Evolutionary conservation across 73 alveolate genomes (phyloP).

Genomic region (Blepharisma stoltei): DNA sequence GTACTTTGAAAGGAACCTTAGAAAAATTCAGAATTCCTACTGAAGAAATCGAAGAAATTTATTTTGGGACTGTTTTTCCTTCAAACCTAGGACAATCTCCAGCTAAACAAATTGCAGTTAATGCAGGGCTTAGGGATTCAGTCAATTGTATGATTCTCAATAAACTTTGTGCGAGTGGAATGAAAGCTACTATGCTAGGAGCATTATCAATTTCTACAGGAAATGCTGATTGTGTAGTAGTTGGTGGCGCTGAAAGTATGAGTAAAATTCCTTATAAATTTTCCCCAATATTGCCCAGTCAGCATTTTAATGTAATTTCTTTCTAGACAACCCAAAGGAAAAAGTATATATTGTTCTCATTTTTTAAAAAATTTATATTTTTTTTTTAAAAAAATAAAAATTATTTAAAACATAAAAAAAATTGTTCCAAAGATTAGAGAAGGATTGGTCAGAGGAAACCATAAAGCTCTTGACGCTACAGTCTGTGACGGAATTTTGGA

Average conservation of each 20-base stretch:
- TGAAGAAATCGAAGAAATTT: conserved; percentile 13
- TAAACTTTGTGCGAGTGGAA: conserved; percentile 70
- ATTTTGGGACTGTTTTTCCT: conserved; percentile 3
- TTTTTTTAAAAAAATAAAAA: too few species aligned
- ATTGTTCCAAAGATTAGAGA: conserved; percentile 33
- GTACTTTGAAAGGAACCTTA: background rate
- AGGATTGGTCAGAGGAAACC: background rate
- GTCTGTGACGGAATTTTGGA: conserved; percentile 1
- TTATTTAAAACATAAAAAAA: too few species aligned
- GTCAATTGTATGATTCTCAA: background rate
- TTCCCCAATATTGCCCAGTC: conserved; percentile 39
- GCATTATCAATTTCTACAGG: conserved; percentile 74
- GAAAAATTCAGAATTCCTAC: conserved; percentile 2
- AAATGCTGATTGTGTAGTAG: conserved; percentile 56
- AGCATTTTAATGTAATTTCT: background rate
- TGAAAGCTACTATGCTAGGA: conserved; percentile 81
- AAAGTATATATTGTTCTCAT: too few species aligned
- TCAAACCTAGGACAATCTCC: conserved; percentile 6
- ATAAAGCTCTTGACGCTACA: conserved; percentile 11
- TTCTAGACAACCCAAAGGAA: too few species aligned
- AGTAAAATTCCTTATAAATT: conserved; percentile 78
- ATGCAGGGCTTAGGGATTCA: conserved; percentile 22
- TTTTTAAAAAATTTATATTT: too few species aligned
- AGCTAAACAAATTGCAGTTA: conserved; percentile 20
- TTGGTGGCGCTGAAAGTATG: conserved; percentile 87